phyloP scores from a whole-genome alignment of 768 basidiomycete genomes.

The Termitomyces sp. region DNA sequence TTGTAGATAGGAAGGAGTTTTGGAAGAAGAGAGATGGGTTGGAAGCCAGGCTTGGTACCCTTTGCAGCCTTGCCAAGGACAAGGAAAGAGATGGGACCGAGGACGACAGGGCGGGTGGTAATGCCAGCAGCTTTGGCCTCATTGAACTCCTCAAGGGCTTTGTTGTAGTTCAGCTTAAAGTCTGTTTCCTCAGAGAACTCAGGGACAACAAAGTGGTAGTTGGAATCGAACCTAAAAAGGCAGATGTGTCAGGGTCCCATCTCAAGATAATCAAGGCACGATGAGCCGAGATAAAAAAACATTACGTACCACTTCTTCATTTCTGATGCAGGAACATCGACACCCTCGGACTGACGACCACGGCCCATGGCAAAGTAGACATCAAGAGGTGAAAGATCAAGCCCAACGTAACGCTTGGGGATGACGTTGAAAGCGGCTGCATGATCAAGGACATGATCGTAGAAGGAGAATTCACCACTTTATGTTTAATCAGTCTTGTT shows the following conservation, averaged over 20 bases:
- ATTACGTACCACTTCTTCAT: constrained; percentile 96
- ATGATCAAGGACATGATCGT: constrained; percentile 98
- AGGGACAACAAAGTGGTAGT: constrained; percentile 98
- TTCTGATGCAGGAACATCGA: constrained; percentile 95
- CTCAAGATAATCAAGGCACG: not conserved
- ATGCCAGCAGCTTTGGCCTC: constrained; percentile 92
- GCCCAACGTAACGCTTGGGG: constrained; percentile 87
- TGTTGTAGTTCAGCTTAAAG: constrained; percentile 96
- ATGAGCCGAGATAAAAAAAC: constrained; percentile 3
- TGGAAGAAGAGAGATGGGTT: constrained; percentile 85
- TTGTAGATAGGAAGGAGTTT: constrained; percentile 90
- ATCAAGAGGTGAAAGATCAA: constrained; percentile 84
- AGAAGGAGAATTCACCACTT: constrained; percentile 97
- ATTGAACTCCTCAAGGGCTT: constrained; percentile 87
- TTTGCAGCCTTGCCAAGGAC: constrained; percentile 87
- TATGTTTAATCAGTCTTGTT: constrained; percentile 11
- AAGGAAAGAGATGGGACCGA: constrained; percentile 95
- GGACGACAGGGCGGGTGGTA: constrained; percentile 88
- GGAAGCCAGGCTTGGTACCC: constrained; percentile 76
- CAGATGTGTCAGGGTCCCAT: not conserved
- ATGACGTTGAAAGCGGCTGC: constrained; percentile 95
- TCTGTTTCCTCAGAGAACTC: constrained; percentile 87
- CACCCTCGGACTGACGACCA: constrained; percentile 89
- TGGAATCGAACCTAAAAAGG: constrained; percentile 83
- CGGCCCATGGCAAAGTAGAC: constrained; percentile 99